Evolutionary conservation across 2,329 filamentous ascomycete species (phyloP).

Genomic region (Karstenula rhodostoma): DNA sequence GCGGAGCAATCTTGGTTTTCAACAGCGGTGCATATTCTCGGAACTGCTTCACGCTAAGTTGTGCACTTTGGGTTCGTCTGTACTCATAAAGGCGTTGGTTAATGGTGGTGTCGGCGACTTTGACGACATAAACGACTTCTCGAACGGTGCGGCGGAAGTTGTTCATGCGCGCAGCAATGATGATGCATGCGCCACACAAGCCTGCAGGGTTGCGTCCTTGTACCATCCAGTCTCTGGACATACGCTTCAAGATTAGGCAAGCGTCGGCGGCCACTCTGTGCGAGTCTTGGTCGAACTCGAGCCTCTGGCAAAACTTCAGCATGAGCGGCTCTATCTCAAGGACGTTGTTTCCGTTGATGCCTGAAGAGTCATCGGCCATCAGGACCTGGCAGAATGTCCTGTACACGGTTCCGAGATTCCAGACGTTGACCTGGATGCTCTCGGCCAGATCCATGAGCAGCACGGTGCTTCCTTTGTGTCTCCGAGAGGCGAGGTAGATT

Average conservation of each 20-base stretch:
- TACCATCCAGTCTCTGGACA: conserved; percentile 98
- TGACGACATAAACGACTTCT: conserved; percentile 98
- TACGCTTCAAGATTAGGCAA: conserved; percentile 84
- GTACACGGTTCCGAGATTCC: conserved; percentile 88
- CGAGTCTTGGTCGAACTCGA: conserved; percentile 86
- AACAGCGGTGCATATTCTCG: conserved; percentile 71
- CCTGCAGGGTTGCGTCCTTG: conserved; percentile 92
- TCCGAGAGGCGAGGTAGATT: conserved; percentile 86
- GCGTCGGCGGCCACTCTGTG: conserved; percentile 89
- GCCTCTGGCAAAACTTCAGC: conserved; percentile 85
- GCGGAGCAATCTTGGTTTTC: conserved; percentile 73
- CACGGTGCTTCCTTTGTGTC: conserved; percentile 78
- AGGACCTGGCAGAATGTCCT: conserved; percentile 76
- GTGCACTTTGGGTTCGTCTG: conserved; percentile 82
- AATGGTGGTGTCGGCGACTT: conserved; percentile 92
- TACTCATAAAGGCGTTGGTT: conserved; percentile 93
- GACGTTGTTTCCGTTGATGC: conserved; percentile 53
- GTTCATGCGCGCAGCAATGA: conserved; percentile 97
- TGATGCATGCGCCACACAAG: conserved; percentile 90
- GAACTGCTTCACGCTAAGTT: conserved; percentile 88
- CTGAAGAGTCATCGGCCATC: conserved; percentile 67
- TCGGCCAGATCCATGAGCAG: conserved; percentile 98
- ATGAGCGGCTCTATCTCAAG: conserved; percentile 91
- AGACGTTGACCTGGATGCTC: conserved; percentile 84
- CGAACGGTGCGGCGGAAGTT: conserved; percentile 92